These are phyloP conservation scores for Pythium vanterpoolii DNA, from an alignment of 352 stramenopile species.

Conservation along the genomic window DNA sequence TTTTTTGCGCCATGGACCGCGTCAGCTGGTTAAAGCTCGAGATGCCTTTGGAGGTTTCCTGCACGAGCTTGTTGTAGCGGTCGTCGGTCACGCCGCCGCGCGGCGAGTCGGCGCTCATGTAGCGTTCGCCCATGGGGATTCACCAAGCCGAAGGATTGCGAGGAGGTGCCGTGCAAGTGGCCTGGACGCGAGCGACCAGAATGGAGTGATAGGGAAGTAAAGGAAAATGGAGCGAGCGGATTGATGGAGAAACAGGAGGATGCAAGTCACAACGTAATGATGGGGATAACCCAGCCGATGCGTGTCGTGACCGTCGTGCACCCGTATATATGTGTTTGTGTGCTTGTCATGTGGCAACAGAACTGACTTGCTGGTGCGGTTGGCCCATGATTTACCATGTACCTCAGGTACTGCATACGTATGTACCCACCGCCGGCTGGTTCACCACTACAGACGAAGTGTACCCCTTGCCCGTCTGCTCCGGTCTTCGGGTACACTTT, in stretches of 20 bases:
- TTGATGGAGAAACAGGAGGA: no score
- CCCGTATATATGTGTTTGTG: not conserved
- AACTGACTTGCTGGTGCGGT: slow-evolving; percentile 15
- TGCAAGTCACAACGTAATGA: no score
- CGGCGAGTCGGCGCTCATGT: slow-evolving; percentile 60
- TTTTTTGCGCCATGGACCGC: slow-evolving; percentile 81
- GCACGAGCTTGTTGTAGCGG: slow-evolving; percentile 67
- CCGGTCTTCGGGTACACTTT: not conserved
- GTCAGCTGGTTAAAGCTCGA: slow-evolving; percentile 85
- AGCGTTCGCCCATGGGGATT: slow-evolving; percentile 76
- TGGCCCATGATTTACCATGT: slow-evolving; percentile 15
- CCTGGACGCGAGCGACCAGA: no score
- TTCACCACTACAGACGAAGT: no score
- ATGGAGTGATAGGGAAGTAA: no score
- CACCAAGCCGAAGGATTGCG: not conserved
- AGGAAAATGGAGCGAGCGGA: no score
- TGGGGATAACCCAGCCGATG: no score
- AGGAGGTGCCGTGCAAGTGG: no score
- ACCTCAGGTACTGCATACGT: slow-evolving; percentile 22
- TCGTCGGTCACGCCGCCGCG: slow-evolving; percentile 49
- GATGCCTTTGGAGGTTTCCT: slow-evolving; percentile 84
- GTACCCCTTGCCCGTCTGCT: slow-evolving; percentile 2
- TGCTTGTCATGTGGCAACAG: slow-evolving; percentile 1
- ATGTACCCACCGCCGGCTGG: slow-evolving; percentile 10
- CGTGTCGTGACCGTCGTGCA: no score